Conservation (phyloP, 2,329 filamentous ascomycete genomes). For the Ilyonectria mors-panacis region DNA sequence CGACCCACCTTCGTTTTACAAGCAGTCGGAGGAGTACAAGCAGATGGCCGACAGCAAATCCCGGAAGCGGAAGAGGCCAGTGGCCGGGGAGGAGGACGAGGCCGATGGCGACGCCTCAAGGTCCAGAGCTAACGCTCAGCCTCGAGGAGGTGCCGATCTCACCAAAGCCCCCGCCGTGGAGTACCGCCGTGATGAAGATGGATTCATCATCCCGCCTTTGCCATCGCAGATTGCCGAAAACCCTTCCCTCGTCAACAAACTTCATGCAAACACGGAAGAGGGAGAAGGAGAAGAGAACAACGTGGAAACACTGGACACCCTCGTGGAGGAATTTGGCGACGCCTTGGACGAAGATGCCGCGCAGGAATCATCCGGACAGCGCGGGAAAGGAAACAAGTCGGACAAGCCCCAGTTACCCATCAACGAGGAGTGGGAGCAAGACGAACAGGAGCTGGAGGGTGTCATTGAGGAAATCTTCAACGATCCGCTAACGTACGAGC, state of each 20-base stretch:
- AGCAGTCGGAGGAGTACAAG: constrained; percentile 73
- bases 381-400: constrained; percentile 39
- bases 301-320: constrained; percentile 54
- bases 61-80: constrained; percentile 61
- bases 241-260: constrained; percentile 43
- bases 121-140: constrained; percentile 17
- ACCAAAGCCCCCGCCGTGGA: constrained; percentile 53
- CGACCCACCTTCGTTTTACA: constrained; percentile 88
- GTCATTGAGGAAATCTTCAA: constrained; percentile 81
- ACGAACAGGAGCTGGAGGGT: constrained; percentile 76
- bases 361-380: constrained; percentile 23
- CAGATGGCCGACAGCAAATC: constrained; percentile 66
- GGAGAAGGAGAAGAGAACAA: constrained; percentile 38
- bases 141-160: constrained; percentile 53
- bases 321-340: constrained; percentile 64
- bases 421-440: constrained; percentile 73
- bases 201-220: constrained; percentile 74
- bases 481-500: constrained; percentile 70
- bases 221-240: constrained; percentile 59
- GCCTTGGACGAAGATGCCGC: constrained; percentile 51
- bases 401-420: constrained; percentile 66
- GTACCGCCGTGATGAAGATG: constrained; percentile 73
- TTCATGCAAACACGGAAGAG: constrained; percentile 32
- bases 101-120: constrained; percentile 33
- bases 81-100: constrained; percentile 50